Evolutionary conservation across 495 filamentous ascomycete species (phyloP).

Genomic region (Parachaetomium inaequale): DNA sequence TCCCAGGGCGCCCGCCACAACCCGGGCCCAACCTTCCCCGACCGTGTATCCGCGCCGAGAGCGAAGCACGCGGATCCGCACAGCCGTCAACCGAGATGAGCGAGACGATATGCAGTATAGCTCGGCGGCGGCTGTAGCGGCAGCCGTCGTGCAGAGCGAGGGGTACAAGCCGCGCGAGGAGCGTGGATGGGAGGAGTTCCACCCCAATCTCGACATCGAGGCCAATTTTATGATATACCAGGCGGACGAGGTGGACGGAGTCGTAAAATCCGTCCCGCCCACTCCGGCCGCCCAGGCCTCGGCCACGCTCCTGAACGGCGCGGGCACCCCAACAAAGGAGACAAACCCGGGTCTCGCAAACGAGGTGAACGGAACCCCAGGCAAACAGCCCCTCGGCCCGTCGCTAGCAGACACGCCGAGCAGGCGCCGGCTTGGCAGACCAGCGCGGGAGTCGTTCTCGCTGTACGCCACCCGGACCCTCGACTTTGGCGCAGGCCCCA

Average conservation of each 20-base stretch:
- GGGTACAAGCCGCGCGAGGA: slow-evolving; percentile 97
- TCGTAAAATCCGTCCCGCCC: slow-evolving; percentile 43
- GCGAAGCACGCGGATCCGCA: slow-evolving; percentile 52
- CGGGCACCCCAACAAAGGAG: slow-evolving; percentile 40
- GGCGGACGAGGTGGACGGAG: slow-evolving; percentile 79
- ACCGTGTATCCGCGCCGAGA: slow-evolving; percentile 46
- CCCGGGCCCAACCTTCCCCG: slow-evolving; percentile 38
- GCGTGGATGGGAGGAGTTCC: slow-evolving; percentile 94
- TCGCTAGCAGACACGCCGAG: slow-evolving; percentile 38
- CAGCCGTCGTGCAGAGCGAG: slow-evolving; percentile 82
- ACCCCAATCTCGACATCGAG: slow-evolving; percentile 89
- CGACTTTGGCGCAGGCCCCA: slow-evolving; percentile 37
- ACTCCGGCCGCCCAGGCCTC: slow-evolving; percentile 36
- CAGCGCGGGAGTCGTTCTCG: slow-evolving; percentile 45
- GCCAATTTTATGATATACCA: slow-evolving; percentile 70
- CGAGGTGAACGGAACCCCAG: slow-evolving; percentile 26
- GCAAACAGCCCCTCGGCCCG: slow-evolving; percentile 25
- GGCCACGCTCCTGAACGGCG: slow-evolving; percentile 31
- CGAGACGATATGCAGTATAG: slow-evolving; percentile 58
- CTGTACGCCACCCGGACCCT: slow-evolving; percentile 46
- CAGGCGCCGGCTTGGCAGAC: slow-evolving; percentile 45
- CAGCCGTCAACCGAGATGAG: slow-evolving; percentile 44
- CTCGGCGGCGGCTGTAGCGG: slow-evolving; percentile 79
- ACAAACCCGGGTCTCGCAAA: slow-evolving; percentile 4
- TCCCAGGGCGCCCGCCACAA: slow-evolving; percentile 33